Base-by-base conservation (phyloP, 129 eudicot species). In the Chrysanthemum lavandulifolium region DNA sequence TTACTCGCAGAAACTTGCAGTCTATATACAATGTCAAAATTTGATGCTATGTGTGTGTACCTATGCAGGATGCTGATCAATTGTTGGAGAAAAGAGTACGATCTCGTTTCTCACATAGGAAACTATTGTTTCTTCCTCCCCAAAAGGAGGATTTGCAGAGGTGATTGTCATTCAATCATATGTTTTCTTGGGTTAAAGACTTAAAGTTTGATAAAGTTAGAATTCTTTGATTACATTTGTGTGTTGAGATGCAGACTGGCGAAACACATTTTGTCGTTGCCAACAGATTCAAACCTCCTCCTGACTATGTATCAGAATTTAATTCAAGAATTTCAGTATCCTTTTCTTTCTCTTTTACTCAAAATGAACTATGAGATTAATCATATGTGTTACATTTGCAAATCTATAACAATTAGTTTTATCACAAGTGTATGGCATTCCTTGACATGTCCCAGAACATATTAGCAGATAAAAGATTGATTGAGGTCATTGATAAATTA, bases 1-100 rank as follows among this genome's bases (percentile, higher is more conserved):
- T 63, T 11, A 33, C 52, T 31, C 14, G 55, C 15, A 16, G 23
- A 59, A 47, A 54, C 47, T 54, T 23, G 21, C 49, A 62, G 5
- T 61, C 29, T 13, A 9, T 61, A 25, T 13, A 27, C 33, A 5
- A 5, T 29, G 14, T 25, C 66, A 68, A 50, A 31, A 4, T 36
- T 36, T 36, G 19, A 25, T 6, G 51, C 21, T 52, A 48, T 23
- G 45, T 51, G 36, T 68, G 14, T 56, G 27, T 74, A 49, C 31
- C 27, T 43, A 13, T 82, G 78, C 88, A 94, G 98, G 98, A 94
- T 80, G 98, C 98, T 80, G 98, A 94, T 84, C 97, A 94, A 78
- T 85, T 94, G 63, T 59, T 94, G 88, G 98, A 94, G 73, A 94
- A 94, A 80, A 84, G 98, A 86, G 98, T 94, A 50, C 78, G 98